Conservation (phyloP, 371 early-diverging fungal species). For the Vairimorpha apis region DNA sequence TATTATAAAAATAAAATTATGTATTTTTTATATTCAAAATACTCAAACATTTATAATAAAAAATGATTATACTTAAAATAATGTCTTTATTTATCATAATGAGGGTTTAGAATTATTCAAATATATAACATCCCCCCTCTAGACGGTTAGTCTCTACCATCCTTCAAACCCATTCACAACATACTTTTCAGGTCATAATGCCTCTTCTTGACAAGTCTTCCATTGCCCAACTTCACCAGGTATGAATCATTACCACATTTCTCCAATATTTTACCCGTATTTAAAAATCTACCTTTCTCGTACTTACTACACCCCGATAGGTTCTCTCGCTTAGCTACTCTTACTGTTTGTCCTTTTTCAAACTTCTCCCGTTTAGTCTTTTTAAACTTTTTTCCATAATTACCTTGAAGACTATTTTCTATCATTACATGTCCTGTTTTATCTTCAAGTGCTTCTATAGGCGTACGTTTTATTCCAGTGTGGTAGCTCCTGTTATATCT, state of each 20-base stretch:
- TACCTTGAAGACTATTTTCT: slow-evolving; percentile 13
- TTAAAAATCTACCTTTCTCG: slow-evolving; percentile 13
- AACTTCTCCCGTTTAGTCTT: not conserved
- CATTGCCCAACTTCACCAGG: slow-evolving; percentile 7
- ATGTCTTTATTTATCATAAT: no score
- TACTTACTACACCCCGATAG: not conserved
- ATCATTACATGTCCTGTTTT: slow-evolving; percentile 8
- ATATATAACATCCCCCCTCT: slow-evolving; percentile 13
- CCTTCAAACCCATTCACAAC: no score
- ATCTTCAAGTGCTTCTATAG: slow-evolving; percentile 20
- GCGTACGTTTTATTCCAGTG: slow-evolving; percentile 3
- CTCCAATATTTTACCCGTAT: not conserved
- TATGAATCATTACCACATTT: slow-evolving; percentile 5
- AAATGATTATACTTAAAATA: no score
- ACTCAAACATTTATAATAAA: no score
- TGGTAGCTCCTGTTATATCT: slow-evolving; percentile 8
- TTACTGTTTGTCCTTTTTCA: not conserved
- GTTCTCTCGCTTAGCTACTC: slow-evolving; percentile 12
- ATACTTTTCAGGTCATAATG: slow-evolving; percentile 27
- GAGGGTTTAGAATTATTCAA: not conserved
- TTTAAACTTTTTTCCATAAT: slow-evolving; percentile 21
- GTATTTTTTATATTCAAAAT: no score
- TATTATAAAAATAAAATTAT: no score
- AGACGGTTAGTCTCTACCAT: slow-evolving; percentile 1
- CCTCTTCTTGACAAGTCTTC: slow-evolving; percentile 12